phyloP scores from a whole-genome alignment of 148 eudicot genomes.

The Agrostemma githago region DNA sequence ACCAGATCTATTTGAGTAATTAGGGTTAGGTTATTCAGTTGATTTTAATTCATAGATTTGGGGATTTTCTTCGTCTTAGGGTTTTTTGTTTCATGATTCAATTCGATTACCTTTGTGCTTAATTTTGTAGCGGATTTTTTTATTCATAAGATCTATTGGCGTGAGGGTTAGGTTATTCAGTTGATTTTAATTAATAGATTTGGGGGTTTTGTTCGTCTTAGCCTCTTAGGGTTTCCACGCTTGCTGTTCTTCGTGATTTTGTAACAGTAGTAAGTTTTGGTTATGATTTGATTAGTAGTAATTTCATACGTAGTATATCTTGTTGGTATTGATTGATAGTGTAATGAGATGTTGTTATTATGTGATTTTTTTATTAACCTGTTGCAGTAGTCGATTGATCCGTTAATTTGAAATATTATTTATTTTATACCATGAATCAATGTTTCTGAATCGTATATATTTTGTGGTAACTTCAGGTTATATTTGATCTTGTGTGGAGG shows the following conservation, averaged over 20 bases:
- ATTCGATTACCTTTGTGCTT: not conserved
- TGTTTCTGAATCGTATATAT: not conserved
- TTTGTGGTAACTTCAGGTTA: conserved; percentile 16
- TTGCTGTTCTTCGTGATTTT: not conserved
- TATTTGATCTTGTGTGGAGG: not conserved
- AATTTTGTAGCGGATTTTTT: not conserved
- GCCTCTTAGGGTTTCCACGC: too few species aligned
- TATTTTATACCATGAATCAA: not conserved
- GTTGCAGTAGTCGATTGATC: not conserved
- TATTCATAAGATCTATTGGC: not conserved
- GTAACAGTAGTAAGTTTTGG: not conserved
- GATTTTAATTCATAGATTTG: not conserved
- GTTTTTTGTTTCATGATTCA: not conserved
- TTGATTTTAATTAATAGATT: not conserved
- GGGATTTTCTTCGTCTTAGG: conserved; percentile 1
- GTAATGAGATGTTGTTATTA: not conserved
- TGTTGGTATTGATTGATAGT: not conserved
- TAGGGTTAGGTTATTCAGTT: too few species aligned
- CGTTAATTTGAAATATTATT: too few species aligned
- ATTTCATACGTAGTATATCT: not conserved
- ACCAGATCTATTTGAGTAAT: too few species aligned
- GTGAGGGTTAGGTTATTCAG: not conserved
- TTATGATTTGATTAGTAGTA: too few species aligned
- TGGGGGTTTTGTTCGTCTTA: not conserved
- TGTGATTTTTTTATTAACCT: not conserved